A percentile compares a stretch with the other conserved stretches of the same genome.
Evolutionary conservation across 768 basidiomycete species (phyloP).

Genomic region (Boletus rubropictus): DNA sequence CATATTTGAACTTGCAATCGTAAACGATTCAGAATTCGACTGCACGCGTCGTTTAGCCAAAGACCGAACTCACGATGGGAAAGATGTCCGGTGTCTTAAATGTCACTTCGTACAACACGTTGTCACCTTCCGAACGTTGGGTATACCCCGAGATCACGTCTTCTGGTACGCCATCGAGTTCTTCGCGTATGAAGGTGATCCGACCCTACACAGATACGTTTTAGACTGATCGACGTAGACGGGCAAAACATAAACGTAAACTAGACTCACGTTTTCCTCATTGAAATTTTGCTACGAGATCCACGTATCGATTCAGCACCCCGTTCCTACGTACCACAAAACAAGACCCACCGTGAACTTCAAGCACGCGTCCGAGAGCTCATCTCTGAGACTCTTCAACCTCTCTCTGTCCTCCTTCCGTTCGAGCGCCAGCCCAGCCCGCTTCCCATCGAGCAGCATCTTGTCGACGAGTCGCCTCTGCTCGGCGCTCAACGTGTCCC

Average conservation of each 20-base stretch:
- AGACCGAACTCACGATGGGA: slow-evolving; percentile 59
- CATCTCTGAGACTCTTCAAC: slow-evolving; percentile 63
- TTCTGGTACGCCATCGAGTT: slow-evolving; percentile 74
- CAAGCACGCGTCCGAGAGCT: slow-evolving; percentile 68
- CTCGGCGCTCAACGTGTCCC: slow-evolving; percentile 59
- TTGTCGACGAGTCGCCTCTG: slow-evolving; percentile 77
- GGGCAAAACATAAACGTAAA: not conserved
- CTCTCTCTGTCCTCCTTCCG: slow-evolving; percentile 50
- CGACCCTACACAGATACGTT: slow-evolving; percentile 40
- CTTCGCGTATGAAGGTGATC: slow-evolving; percentile 61
- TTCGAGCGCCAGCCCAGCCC: slow-evolving; percentile 71
- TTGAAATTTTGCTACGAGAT: slow-evolving; percentile 74
- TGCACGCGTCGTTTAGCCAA: not conserved
- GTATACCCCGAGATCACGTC: slow-evolving; percentile 77
- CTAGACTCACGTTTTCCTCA: slow-evolving; percentile 63
- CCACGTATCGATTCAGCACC: not conserved
- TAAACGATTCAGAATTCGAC: not conserved
- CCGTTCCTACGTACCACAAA: not conserved
- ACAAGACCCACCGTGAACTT: slow-evolving; percentile 60
- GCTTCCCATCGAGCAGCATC: slow-evolving; percentile 71
- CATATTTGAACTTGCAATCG: slow-evolving; percentile 65
- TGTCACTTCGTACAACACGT: slow-evolving; percentile 65
- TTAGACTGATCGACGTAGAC: not conserved
- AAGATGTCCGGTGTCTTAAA: slow-evolving; percentile 81
- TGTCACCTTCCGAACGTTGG: slow-evolving; percentile 53